These are phyloP conservation scores for Passiflora organensis DNA, from an alignment of 345 rosid genomes.

Conservation along the genomic window DNA sequence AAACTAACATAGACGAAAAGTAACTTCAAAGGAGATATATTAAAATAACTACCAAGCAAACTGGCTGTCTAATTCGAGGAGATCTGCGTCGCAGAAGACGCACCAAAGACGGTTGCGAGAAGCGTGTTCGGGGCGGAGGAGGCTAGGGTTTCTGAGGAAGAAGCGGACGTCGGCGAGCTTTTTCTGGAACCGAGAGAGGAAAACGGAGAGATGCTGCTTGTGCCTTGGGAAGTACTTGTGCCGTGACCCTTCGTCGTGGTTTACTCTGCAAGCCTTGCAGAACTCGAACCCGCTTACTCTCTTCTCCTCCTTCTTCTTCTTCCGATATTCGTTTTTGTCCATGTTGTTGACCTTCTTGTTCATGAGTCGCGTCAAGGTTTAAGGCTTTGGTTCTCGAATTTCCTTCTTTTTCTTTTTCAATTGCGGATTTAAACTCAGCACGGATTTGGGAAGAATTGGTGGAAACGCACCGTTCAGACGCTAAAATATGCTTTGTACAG, in stretches of 20 bases:
- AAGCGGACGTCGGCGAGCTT: constrained; percentile 53
- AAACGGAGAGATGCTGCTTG: constrained; percentile 47
- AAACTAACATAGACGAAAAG: not conserved
- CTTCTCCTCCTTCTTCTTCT: constrained; percentile 14
- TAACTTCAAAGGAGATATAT: not conserved
- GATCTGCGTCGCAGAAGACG: constrained; percentile 69
- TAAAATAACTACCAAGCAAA: constrained; percentile 50
- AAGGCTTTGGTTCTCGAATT: not conserved
- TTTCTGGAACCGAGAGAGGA: constrained; percentile 55
- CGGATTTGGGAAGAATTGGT: too few relatives aligned
- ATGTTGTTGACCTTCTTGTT: constrained; percentile 1
- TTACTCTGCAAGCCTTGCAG: constrained; percentile 64
- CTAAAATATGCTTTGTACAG: too few relatives aligned
- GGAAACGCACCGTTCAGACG: too few relatives aligned
- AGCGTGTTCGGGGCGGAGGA: constrained; percentile 48
- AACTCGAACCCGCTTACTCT: constrained; percentile 49
- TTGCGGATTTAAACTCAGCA: too few relatives aligned
- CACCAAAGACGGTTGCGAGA: constrained; percentile 71
- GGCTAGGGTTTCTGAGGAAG: constrained; percentile 61
- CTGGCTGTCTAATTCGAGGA: constrained; percentile 56
- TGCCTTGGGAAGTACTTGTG: constrained; percentile 81
- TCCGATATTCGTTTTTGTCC: too few relatives aligned
- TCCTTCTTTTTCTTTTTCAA: too few relatives aligned
- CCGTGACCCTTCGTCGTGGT: constrained; percentile 66
- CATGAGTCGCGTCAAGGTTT: constrained; percentile 1